Conservation (phyloP, 805 yeast species). For the Myxozyma sirexii region DNA sequence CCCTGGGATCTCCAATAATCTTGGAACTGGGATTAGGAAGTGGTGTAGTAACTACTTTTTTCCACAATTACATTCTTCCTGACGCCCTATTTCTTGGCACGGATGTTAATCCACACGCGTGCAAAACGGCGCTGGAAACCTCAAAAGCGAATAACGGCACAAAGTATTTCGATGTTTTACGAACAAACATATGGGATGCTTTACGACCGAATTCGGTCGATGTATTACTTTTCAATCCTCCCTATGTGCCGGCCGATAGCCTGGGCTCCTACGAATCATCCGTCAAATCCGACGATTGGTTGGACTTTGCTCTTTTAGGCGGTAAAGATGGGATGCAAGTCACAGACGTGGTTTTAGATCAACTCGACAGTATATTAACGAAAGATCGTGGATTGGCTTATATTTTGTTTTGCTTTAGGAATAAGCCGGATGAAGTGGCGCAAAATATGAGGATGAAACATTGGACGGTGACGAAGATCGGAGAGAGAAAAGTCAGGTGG, state of each 20-base stretch:
- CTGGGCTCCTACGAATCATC: slow-evolving; percentile 63
- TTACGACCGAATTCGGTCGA: slow-evolving; percentile 58
- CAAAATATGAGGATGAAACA: slow-evolving; percentile 49
- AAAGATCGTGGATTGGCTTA: slow-evolving; percentile 73
- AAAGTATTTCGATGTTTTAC: slow-evolving; percentile 51
- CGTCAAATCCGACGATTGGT: slow-evolving; percentile 64
- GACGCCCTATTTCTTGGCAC: slow-evolving; percentile 62
- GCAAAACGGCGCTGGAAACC: slow-evolving; percentile 55
- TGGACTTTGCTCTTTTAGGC: slow-evolving; percentile 87
- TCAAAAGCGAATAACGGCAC: slow-evolving; percentile 41
- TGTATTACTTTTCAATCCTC: slow-evolving; percentile 86
- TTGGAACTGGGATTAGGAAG: slow-evolving; percentile 92
- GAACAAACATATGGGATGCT: slow-evolving; percentile 59
- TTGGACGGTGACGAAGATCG: slow-evolving; percentile 61
- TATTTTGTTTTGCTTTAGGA: slow-evolving; percentile 87
- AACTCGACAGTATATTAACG: slow-evolving; percentile 54
- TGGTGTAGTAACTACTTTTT: slow-evolving; percentile 82
- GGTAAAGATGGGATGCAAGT: slow-evolving; percentile 90
- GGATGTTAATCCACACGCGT: slow-evolving; percentile 81
- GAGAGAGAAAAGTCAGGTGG: slow-evolving; percentile 89
- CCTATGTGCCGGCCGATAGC: slow-evolving; percentile 86
- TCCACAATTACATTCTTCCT: slow-evolving; percentile 61
- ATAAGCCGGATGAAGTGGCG: slow-evolving; percentile 69
- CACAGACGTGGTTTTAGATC: slow-evolving; percentile 64
- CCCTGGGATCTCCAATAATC: slow-evolving; percentile 52